Percentiles rank a stretch among this genome's conserved stretches.
These are phyloP conservation scores for Apophysomyces elegans DNA, from an alignment of 371 early-diverging fungal genomes.

Conservation along the genomic window DNA sequence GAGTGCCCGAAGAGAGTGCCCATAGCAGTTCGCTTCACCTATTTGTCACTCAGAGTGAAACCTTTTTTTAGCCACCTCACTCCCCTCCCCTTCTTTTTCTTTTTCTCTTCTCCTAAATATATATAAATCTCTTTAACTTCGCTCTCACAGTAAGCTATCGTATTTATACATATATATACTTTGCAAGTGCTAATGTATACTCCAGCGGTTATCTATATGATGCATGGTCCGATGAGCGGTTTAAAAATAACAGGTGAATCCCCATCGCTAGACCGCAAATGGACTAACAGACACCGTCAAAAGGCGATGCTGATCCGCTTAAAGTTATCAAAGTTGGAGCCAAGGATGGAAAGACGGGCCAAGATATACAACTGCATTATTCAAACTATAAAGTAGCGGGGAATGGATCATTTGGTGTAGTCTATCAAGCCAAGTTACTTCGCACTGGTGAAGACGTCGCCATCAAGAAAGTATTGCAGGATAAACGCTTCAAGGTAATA, in stretches of 20 bases:
- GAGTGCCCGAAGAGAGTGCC: too few species aligned
- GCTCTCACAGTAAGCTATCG: background rate
- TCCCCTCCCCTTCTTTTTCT: constrained; percentile 1
- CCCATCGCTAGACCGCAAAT: background rate
- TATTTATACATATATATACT: too few species aligned
- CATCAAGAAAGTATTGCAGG: constrained; percentile 96
- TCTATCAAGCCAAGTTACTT: constrained; percentile 89
- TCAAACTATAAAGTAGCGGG: constrained; percentile 90
- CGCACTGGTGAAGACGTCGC: constrained; percentile 84
- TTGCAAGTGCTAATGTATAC: too few species aligned
- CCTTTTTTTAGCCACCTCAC: constrained; percentile 8
- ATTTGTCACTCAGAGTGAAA: too few species aligned
- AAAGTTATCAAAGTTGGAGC: constrained; percentile 61
- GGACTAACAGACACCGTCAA: background rate
- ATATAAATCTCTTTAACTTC: constrained; percentile 1
- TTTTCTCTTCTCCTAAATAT: constrained; percentile 6
- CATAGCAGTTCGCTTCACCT: too few species aligned
- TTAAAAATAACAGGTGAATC: constrained; percentile 29
- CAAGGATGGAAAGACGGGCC: constrained; percentile 83
- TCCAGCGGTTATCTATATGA: constrained; percentile 5
- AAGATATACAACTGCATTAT: constrained; percentile 83
- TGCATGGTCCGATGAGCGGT: constrained; percentile 38
- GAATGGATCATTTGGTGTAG: constrained; percentile 96
- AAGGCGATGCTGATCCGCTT: constrained; percentile 58
- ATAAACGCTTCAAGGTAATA: constrained; percentile 91